A percentile compares a stretch with the other conserved stretches of the same genome.
Conservation (phyloP, 1,284 basidiomycete species). For the Afroboletus lepidellus region DNA sequence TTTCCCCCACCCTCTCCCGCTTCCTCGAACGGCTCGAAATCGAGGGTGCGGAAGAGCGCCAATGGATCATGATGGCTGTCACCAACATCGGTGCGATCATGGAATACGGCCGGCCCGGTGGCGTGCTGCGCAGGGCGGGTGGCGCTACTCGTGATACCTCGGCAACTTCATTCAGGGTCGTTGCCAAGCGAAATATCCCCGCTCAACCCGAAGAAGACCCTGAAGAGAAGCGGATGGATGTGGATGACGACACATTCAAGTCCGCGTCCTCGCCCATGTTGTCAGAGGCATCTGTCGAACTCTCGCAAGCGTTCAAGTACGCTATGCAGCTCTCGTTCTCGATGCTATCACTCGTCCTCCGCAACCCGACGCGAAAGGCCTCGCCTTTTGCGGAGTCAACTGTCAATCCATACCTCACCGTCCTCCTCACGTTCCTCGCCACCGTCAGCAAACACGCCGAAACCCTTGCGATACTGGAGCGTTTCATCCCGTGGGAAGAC, state of each 20-base stretch:
- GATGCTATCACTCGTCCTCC: slow-evolving; percentile 74
- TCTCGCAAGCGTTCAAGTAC: slow-evolving; percentile 65
- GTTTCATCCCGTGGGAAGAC: slow-evolving; percentile 82
- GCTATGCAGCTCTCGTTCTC: slow-evolving; percentile 80
- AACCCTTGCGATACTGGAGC: slow-evolving; percentile 64
- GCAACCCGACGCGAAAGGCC: slow-evolving; percentile 60
- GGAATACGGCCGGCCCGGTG: slow-evolving; percentile 83
- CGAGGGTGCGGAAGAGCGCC: slow-evolving; percentile 76
- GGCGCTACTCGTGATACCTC: slow-evolving; percentile 40
- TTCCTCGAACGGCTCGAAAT: slow-evolving; percentile 86
- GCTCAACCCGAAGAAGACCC: slow-evolving; percentile 37
- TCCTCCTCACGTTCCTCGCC: slow-evolving; percentile 85
- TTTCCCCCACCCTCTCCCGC: slow-evolving; percentile 75
- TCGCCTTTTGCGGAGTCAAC: slow-evolving; percentile 56
- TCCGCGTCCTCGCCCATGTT: slow-evolving; percentile 38
- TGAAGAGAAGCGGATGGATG: slow-evolving; percentile 66
- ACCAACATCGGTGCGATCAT: slow-evolving; percentile 81
- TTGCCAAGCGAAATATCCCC: slow-evolving; percentile 41
- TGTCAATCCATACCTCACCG: slow-evolving; percentile 85
- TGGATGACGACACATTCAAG: slow-evolving; percentile 50
- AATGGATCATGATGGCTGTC: slow-evolving; percentile 95
- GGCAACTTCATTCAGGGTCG: slow-evolving; percentile 41
- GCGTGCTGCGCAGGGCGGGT: slow-evolving; percentile 64
- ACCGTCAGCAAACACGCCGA: slow-evolving; percentile 69
- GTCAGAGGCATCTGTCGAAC: slow-evolving; percentile 41